phyloP scores from a whole-genome alignment of 1,284 basidiomycete species.

The Xerocomus minutiporus region DNA sequence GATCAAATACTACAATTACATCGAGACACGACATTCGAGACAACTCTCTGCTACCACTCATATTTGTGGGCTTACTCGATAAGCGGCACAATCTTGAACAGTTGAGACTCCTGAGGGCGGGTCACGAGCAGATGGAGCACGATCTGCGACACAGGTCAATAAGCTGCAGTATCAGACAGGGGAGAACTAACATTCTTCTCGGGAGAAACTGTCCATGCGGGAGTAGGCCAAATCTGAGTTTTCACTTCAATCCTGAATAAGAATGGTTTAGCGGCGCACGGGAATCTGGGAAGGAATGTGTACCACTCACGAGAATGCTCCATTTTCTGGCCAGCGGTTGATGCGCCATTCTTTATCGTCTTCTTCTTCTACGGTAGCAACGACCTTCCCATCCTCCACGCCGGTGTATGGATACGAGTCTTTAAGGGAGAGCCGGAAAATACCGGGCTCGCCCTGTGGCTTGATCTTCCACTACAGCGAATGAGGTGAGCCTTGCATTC shows the following conservation, averaged over 20 bases:
- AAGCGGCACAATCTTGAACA: background rate
- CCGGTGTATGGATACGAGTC: background rate
- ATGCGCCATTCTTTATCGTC: no score
- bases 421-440: background rate
- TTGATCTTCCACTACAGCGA: background rate
- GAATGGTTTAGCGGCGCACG: no score
- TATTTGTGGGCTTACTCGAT: no score
- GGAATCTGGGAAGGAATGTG: no score
- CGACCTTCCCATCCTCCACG: no score
- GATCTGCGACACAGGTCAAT: background rate
- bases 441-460: background rate
- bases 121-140: background rate
- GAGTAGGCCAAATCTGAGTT: background rate
- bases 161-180: background rate
- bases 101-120: background rate
- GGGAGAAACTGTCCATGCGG: background rate
- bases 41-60: no score
- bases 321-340: no score
- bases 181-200: no score
- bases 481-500: background rate
- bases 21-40: no score
- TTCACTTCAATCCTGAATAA: background rate
- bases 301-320: background rate
- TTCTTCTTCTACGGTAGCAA: no score
- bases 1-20: no score